Evolutionary conservation across 2,329 filamentous ascomycete genomes (phyloP).

Genomic region (Rhynchosporium graminicola): DNA sequence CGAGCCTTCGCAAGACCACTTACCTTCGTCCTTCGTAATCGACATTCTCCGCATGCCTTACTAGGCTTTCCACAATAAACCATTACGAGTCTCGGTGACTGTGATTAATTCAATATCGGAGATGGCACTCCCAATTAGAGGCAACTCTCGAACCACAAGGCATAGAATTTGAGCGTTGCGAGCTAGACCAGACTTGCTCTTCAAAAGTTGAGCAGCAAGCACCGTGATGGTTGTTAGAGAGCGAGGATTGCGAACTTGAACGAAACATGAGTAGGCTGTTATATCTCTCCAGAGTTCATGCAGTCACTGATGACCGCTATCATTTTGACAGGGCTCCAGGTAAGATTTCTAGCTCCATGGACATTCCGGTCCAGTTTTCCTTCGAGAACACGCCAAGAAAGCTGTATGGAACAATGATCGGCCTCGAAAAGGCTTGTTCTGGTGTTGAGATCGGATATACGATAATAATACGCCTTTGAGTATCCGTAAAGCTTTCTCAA

Average conservation of each 20-base stretch:
- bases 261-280: not conserved
- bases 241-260: not conserved
- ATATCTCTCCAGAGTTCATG: not conserved
- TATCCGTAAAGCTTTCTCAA: not conserved
- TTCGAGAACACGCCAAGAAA: slow-evolving; percentile 2
- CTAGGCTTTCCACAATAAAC: slow-evolving; percentile 28
- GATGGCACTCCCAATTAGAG: no score
- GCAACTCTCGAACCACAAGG: not conserved
- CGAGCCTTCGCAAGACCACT: not conserved
- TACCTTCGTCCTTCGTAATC: slow-evolving; percentile 45
- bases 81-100: slow-evolving; percentile 13
- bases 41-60: slow-evolving; percentile 41
- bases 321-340: not conserved
- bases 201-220: slow-evolving; percentile 3
- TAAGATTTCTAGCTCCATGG: not conserved
- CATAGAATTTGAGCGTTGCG: not conserved
- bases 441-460: not conserved
- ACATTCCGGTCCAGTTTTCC: not conserved
- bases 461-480: not conserved
- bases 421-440: slow-evolving; percentile 11
- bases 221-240: not conserved
- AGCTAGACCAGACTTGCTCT: not conserved
- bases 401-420: slow-evolving; percentile 4
- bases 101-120: not conserved
- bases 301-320: not conserved